Evolutionary conservation across 2,329 filamentous ascomycete species (phyloP).

Genomic region (Zopfia rhizophila): DNA sequence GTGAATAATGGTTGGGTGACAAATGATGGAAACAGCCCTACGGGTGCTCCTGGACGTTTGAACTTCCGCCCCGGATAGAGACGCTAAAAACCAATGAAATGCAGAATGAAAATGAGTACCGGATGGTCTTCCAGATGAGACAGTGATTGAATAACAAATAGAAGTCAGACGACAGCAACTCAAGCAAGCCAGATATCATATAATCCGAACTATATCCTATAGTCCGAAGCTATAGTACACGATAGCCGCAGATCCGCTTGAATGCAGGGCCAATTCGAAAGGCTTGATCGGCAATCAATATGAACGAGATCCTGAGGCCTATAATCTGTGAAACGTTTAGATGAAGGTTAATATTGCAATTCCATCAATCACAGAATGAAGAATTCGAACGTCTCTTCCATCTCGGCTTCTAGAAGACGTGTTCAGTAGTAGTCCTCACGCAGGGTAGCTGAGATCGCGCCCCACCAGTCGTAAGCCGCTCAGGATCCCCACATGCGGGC

Average conservation of each 20-base stretch:
- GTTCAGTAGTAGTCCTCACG: conserved; percentile 20
- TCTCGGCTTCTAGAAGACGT: conserved; percentile 24
- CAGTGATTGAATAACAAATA: too few species aligned
- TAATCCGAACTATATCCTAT: conserved; percentile 25
- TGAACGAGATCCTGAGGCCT: conserved; percentile 20
- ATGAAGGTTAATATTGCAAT: conserved; percentile 22
- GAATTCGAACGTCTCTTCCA: not conserved
- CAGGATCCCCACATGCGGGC: conserved; percentile 37
- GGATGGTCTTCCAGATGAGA: conserved; percentile 18
- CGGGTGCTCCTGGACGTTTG: too few species aligned
- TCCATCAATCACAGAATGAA: conserved; percentile 22
- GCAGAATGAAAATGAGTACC: conserved; percentile 3
- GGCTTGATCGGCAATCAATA: conserved; percentile 27
- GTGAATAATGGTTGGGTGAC: too few species aligned
- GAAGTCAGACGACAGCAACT: too few species aligned
- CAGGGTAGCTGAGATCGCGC: conserved; percentile 25
- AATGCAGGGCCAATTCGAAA: conserved; percentile 17
- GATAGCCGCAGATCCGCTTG: conserved; percentile 16
- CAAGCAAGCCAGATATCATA: too few species aligned
- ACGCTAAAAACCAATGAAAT: too few species aligned
- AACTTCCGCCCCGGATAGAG: too few species aligned
- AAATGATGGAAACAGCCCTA: too few species aligned
- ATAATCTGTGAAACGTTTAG: conserved; percentile 25
- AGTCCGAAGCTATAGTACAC: conserved; percentile 11
- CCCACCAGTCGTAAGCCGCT: conserved; percentile 37